Evolutionary conservation across 192 early-diverging fungal species (phyloP), one percentile per base, ranked within the genome.

Genomic region (Endogone sp.): DNA sequence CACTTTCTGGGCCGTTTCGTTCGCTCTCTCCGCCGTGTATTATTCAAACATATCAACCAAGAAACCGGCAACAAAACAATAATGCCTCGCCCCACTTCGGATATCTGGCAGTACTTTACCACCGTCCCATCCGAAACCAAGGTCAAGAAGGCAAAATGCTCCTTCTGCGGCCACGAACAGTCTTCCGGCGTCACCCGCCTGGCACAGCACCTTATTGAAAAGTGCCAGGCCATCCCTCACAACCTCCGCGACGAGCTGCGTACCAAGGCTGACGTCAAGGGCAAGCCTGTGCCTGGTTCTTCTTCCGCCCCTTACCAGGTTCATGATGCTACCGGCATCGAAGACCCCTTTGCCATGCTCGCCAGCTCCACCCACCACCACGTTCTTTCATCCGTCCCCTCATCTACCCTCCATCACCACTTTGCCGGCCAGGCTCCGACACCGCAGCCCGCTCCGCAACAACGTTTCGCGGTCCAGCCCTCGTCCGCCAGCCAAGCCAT

Each of bases 61-160:
- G 37, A 16, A 49, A 49, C 37, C 4, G 4, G 37, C 13, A 44
- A 13, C 37, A 4, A 6, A 0, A 16, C 37, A 8, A 60, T 30
- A 30, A 69, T 69, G 67, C 67, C 67, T 32, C 67, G 67, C 3
- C 67, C 67, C 9, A 56, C 57, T 3, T 69, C 67, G 3, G 67
- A 69, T 24, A 69, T 69, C 24, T 69, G 67, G 67, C 26, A 58
- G 22, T 60, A 60, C 56, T 69, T 60, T 25, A 69, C 67, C 58
- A 23, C 60, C 30, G 49, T 28, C 59, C 67, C 57, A 60, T 69
- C 67, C 59, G 27, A 32, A 3, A 69, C 22, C 32, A 61, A 31
- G 60, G 59, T 69, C 29, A 58, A 58, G 44, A 29, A 60, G 60
- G 59, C 67, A 4, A 57, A 60, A 29, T 69, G 67, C 22, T 22